These are phyloP conservation scores for Ramaria sp. DNA, from an alignment of 768 basidiomycete species.

Conservation along the genomic window DNA sequence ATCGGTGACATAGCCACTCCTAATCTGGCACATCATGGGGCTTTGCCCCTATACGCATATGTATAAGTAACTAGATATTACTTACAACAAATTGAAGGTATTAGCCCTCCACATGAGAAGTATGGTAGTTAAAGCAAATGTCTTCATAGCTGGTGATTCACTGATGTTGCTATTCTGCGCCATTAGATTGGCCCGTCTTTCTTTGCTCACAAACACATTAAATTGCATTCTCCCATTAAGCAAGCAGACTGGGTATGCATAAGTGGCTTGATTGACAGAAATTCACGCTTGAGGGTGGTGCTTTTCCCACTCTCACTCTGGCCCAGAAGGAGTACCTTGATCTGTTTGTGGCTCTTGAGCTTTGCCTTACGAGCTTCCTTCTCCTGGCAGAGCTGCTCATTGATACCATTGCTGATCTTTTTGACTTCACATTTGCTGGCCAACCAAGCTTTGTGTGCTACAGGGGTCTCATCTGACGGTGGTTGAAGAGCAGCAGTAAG, in stretches of 20 bases:
- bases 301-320: conserved; percentile 89
- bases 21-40: no score
- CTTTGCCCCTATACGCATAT: no score
- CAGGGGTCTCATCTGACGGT: conserved; percentile 59
- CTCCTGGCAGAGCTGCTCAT: conserved; percentile 66
- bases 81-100: no score
- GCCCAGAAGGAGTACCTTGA: conserved; percentile 72
- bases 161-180: no score
- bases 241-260: conserved; percentile 8
- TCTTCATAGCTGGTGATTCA: no score
- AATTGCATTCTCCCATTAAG: conserved; percentile 31
- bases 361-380: conserved; percentile 38
- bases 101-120: no score
- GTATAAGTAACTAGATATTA: no score
- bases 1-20: no score
- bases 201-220: no score
- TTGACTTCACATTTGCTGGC: conserved; percentile 61
- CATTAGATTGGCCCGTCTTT: no score
- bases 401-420: conserved; percentile 65
- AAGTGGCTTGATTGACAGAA: conserved; percentile 15
- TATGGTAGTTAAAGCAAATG: no score
- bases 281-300: conserved; percentile 79
- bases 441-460: conserved; percentile 54
- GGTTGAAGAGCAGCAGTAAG: conserved; percentile 57
- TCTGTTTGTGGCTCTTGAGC: conserved; percentile 23